These are phyloP conservation scores for Diplodia seriata DNA, from an alignment of 2,329 filamentous ascomycete genomes.

Conservation along the genomic window DNA sequence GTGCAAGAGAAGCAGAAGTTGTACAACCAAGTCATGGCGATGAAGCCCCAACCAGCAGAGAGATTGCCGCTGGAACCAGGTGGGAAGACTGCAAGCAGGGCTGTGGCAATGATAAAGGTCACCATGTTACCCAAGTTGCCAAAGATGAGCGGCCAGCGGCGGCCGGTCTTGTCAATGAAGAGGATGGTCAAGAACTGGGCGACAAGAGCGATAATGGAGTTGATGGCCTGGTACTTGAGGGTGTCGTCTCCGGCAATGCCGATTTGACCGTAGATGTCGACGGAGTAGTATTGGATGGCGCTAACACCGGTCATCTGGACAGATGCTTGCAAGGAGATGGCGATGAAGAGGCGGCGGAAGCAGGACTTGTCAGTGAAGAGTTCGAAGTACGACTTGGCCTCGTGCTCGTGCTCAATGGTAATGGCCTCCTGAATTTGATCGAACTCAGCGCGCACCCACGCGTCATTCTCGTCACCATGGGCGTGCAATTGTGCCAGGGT, in stretches of 20 bases:
- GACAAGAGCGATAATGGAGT: slow-evolving; percentile 71
- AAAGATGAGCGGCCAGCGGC: slow-evolving; percentile 73
- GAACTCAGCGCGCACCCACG: slow-evolving; percentile 76
- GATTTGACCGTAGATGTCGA: slow-evolving; percentile 71
- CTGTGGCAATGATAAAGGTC: slow-evolving; percentile 73
- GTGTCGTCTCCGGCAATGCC: slow-evolving; percentile 70
- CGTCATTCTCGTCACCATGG: slow-evolving; percentile 68
- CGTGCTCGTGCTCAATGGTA: slow-evolving; percentile 69
- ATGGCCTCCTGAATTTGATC: slow-evolving; percentile 73
- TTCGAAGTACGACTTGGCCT: slow-evolving; percentile 73
- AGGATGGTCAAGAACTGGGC: slow-evolving; percentile 73
- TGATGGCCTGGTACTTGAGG: slow-evolving; percentile 78
- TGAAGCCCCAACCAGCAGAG: slow-evolving; percentile 74
- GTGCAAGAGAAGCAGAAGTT: slow-evolving; percentile 78
- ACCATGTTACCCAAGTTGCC: slow-evolving; percentile 76
- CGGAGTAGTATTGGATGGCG: slow-evolving; percentile 75
- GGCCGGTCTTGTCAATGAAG: slow-evolving; percentile 72
- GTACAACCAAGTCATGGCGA: slow-evolving; percentile 78
- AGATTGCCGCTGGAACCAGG: slow-evolving; percentile 60
- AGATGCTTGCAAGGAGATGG: slow-evolving; percentile 71
- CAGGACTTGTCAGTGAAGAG: slow-evolving; percentile 70
- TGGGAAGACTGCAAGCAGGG: slow-evolving; percentile 66
- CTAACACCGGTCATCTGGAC: slow-evolving; percentile 75
- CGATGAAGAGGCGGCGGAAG: slow-evolving; percentile 75
- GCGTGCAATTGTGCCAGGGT: slow-evolving; percentile 74